A percentile compares a stretch with the other conserved stretches of the same genome.
Evolutionary conservation across 2,329 filamentous ascomycete species (phyloP).

Genomic region (Clarireedia sp.): DNA sequence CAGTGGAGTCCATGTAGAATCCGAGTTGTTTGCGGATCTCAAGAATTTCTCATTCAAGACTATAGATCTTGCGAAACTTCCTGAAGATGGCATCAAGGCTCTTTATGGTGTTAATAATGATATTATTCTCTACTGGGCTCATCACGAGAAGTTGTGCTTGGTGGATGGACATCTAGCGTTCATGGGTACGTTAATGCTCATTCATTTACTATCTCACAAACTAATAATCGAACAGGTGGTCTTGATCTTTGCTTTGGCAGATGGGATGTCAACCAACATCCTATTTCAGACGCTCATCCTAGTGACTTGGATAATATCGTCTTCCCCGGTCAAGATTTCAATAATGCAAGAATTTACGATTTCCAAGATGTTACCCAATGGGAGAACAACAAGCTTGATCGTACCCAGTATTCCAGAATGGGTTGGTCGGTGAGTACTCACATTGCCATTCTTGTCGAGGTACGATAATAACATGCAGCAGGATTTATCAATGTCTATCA

Average conservation of each 20-base stretch:
- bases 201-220: neutral
- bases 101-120: slow-evolving; percentile 77
- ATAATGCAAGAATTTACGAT: slow-evolving; percentile 79
- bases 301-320: slow-evolving; percentile 66
- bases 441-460: neutral
- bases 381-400: slow-evolving; percentile 80
- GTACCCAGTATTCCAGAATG: slow-evolving; percentile 75
- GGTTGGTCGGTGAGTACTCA: slow-evolving; percentile 58
- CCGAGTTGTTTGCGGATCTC: slow-evolving; percentile 59
- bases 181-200: slow-evolving; percentile 48
- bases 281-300: slow-evolving; percentile 69
- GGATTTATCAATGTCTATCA: slow-evolving; percentile 71
- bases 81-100: slow-evolving; percentile 64
- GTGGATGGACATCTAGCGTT: slow-evolving; percentile 75
- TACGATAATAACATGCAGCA: neutral
- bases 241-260: slow-evolving; percentile 81
- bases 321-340: slow-evolving; percentile 88
- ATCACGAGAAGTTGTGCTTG: slow-evolving; percentile 85
- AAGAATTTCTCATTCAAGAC: slow-evolving; percentile 41
- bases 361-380: slow-evolving; percentile 69
- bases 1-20: slow-evolving; percentile 58
- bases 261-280: slow-evolving; percentile 82
- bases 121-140: slow-evolving; percentile 82
- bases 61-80: slow-evolving; percentile 54
- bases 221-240: slow-evolving; percentile 39